phyloP scores from a whole-genome alignment of 768 basidiomycete genomes.

The Vishniacozyma victoriae region DNA sequence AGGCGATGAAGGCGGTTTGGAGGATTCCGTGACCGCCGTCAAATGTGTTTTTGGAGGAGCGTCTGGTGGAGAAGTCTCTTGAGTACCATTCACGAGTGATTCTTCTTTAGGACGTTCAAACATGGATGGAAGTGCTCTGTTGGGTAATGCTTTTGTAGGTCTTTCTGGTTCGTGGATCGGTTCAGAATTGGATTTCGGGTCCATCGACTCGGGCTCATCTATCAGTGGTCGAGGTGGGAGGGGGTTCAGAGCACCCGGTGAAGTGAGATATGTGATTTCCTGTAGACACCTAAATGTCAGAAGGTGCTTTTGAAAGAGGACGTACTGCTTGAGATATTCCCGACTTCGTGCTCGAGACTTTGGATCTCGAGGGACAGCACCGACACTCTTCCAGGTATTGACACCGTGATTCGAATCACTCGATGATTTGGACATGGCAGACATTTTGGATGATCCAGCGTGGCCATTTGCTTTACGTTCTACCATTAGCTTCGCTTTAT shows the following conservation, averaged over 20 bases:
- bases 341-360: conserved; percentile 89
- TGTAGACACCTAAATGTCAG: conserved; percentile 71
- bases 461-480: conserved; percentile 3
- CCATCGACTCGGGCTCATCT: background rate
- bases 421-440: background rate
- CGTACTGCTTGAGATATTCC: conserved; percentile 92
- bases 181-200: background rate
- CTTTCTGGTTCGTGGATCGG: conserved; percentile 10
- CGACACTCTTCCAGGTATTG: conserved; percentile 50
- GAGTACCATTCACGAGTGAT: background rate
- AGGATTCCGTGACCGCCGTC: conserved; percentile 12
- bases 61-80: background rate
- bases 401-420: conserved; percentile 41
- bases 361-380: conserved; percentile 84
- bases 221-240: conserved; percentile 70
- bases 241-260: conserved; percentile 94
- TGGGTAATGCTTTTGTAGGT: conserved; percentile 27
- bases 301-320: conserved; percentile 1
- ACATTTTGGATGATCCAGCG: conserved; percentile 1
- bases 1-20: conserved; percentile 34
- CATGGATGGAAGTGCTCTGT: conserved; percentile 15
- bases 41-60: background rate
- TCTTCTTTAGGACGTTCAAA: conserved; percentile 1
- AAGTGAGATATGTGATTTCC: conserved; percentile 96
- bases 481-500: background rate